Evolutionary conservation across 768 basidiomycete genomes (phyloP).

Genomic region (Naganishia vaughanmartiniae): DNA sequence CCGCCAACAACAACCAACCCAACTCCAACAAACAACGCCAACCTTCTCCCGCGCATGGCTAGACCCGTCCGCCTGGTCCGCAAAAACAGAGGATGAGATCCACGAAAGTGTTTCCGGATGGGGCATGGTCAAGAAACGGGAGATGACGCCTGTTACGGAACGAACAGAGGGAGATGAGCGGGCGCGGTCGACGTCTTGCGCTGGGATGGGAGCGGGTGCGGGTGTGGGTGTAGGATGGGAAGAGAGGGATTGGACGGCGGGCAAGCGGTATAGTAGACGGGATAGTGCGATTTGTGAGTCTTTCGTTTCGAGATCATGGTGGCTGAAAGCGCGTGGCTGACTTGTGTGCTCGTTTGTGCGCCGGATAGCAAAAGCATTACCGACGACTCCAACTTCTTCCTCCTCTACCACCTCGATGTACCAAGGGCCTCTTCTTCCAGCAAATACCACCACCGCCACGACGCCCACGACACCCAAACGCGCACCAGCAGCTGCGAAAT

Average conservation of each 20-base stretch:
- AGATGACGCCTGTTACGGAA: constrained; percentile 26
- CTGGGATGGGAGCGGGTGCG: background rate
- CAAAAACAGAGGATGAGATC: background rate
- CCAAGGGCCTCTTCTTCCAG: background rate
- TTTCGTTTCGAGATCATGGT: no score
- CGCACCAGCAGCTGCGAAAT: background rate
- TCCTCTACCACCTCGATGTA: background rate
- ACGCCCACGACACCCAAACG: background rate
- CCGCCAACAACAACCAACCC: background rate
- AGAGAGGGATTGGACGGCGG: background rate
- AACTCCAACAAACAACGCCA: background rate
- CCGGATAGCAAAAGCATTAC: background rate
- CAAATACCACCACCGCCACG: background rate
- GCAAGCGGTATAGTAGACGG: no score
- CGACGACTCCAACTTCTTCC: background rate
- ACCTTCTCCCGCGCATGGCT: constrained; percentile 20
- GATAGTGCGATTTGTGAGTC: no score
- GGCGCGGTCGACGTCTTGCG: no score
- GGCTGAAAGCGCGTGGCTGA: no score
- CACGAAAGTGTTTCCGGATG: background rate
- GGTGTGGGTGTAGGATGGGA: background rate
- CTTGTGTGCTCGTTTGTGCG: no score
- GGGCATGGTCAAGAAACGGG: constrained; percentile 13
- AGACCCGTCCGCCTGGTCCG: background rate
- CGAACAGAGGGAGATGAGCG: constrained; percentile 9